Conservation (phyloP, 805 yeast species). For the Barnettozyma botsteinii region DNA sequence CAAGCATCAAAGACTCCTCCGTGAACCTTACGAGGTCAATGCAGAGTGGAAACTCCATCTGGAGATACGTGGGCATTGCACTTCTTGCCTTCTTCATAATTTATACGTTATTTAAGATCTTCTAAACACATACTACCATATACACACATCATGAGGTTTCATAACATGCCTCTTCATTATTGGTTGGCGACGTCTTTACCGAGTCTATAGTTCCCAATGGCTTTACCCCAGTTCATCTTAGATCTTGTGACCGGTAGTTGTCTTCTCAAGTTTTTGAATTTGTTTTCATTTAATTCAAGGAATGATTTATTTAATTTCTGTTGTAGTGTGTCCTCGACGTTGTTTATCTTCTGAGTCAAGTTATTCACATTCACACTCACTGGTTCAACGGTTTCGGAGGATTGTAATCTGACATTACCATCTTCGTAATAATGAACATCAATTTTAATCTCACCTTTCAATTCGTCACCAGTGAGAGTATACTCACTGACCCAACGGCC, state of each 20-base stretch:
- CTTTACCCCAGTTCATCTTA: conserved; percentile 91
- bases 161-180: neutral
- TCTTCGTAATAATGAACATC: conserved; percentile 94
- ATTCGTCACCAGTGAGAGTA: conserved; percentile 28
- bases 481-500: conserved; percentile 83
- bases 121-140: conserved; percentile 17
- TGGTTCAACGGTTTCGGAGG: conserved; percentile 30
- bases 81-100: conserved; percentile 48
- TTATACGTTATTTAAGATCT: conserved; percentile 48
- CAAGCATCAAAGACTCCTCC: conserved; percentile 47
- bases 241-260: conserved; percentile 89
- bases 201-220: conserved; percentile 81
- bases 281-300: conserved; percentile 65
- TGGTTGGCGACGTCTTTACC: conserved; percentile 67
- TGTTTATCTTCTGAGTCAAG: conserved; percentile 42
- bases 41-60: conserved; percentile 50
- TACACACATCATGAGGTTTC: neutral
- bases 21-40: conserved; percentile 49
- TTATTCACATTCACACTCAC: conserved; percentile 13
- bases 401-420: conserved; percentile 81
- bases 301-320: conserved; percentile 55
- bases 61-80: conserved; percentile 55
- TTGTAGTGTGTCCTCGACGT: conserved; percentile 57
- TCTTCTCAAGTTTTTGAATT: conserved; percentile 82
- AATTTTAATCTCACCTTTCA: conserved; percentile 53